Conservation (phyloP, 2,329 filamentous ascomycete species). For the Fusarium sp. region DNA sequence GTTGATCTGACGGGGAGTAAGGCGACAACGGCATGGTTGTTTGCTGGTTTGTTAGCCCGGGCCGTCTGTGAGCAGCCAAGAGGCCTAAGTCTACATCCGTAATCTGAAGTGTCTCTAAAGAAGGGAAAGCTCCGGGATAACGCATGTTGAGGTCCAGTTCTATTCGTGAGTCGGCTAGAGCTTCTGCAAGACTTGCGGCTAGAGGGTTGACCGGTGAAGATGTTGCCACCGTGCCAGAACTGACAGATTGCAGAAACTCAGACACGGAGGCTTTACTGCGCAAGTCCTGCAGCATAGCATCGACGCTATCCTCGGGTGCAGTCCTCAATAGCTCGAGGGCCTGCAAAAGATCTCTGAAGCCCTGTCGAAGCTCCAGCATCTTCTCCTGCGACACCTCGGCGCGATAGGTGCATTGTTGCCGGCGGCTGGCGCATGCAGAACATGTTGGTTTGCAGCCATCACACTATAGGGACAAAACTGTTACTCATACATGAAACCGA, state of each 20-base stretch:
- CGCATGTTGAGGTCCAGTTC: constrained; percentile 22
- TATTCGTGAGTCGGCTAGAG: background rate
- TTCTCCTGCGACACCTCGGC: constrained; percentile 24
- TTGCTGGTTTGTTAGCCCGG: background rate
- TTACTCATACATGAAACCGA: constrained; percentile 1
- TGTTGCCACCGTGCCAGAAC: background rate
- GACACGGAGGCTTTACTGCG: constrained; percentile 8
- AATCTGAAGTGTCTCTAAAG: background rate
- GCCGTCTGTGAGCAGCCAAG: background rate
- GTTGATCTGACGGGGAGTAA: background rate
- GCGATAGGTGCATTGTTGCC: constrained; percentile 25
- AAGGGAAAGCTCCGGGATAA: constrained; percentile 6
- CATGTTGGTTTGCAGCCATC: constrained; percentile 29
- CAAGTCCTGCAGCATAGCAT: background rate
- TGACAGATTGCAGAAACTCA: constrained; percentile 12
- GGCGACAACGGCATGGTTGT: accelerated
- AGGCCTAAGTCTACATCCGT: constrained; percentile 13
- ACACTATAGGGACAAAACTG: constrained; percentile 13
- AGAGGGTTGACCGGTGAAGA: background rate
- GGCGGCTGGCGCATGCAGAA: constrained; percentile 23
- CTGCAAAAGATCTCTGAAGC: constrained; percentile 13
- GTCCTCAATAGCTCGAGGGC: constrained; percentile 17
- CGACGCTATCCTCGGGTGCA: background rate
- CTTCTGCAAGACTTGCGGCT: background rate
- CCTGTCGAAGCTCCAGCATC: constrained; percentile 18